phyloP scores from a whole-genome alignment of 2,329 filamentous ascomycete species.

The Paraphaeosphaeria sporulosa region DNA sequence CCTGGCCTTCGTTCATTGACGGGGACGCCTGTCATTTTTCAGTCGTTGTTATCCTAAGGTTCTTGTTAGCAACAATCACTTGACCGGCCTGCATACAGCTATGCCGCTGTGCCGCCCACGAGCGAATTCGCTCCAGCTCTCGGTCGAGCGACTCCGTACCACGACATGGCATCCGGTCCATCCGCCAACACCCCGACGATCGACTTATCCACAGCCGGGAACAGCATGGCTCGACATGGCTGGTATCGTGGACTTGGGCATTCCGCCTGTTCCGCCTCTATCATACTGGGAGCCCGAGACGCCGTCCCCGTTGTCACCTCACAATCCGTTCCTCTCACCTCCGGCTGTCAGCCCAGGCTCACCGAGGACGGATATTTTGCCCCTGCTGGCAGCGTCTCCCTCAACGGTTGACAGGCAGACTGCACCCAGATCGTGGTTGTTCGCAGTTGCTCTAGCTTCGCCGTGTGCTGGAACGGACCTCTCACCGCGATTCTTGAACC shows the following conservation, averaged over 20 bases:
- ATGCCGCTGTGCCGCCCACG: conserved; percentile 22
- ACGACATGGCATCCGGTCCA: conserved; percentile 20
- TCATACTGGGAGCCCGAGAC: conserved; percentile 31
- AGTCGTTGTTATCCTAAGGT: background rate
- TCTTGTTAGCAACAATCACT: background rate
- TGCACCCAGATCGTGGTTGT: conserved; percentile 10
- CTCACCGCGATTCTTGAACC: conserved; percentile 23
- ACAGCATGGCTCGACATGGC: background rate
- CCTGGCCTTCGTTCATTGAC: background rate
- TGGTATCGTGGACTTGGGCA: background rate
- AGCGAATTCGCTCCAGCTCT: conserved; percentile 24
- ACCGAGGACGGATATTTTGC: conserved; percentile 17
- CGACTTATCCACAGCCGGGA: conserved; percentile 19
- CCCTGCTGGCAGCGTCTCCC: conserved; percentile 26
- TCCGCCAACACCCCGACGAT: conserved; percentile 24
- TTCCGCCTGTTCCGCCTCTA: conserved; percentile 21
- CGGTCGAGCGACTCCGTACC: conserved; percentile 5
- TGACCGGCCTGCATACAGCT: background rate
- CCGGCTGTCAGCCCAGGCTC: background rate
- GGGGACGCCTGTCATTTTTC: background rate
- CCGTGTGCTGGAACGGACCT: conserved; percentile 3
- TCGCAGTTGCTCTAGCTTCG: background rate
- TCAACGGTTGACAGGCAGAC: conserved; percentile 22
- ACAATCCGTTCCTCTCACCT: conserved; percentile 28
- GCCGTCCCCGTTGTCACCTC: conserved; percentile 20